Conservation (phyloP, 345 rosid species). For the Citrus glauca region DNA sequence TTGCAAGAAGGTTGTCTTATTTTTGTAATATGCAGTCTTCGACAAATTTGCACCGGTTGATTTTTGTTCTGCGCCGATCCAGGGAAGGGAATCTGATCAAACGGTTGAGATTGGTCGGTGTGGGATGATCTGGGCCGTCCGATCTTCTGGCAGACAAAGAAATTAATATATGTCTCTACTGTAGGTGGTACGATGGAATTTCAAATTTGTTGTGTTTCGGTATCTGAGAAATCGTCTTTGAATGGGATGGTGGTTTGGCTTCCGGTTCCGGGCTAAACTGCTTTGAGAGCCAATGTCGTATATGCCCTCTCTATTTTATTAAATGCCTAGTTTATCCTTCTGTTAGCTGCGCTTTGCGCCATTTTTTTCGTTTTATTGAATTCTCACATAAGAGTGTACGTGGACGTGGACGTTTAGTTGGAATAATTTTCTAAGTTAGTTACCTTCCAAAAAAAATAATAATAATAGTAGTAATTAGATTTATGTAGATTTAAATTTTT, state of each 20-base stretch:
- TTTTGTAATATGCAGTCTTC: not conserved
- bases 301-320: not conserved
- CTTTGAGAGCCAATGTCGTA: not conserved
- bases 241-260: conserved; percentile 7
- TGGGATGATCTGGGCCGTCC: conserved; percentile 28
- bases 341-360: not conserved
- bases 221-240: not conserved
- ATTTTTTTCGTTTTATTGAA: not conserved
- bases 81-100: conserved; percentile 21
- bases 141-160: conserved; percentile 8
- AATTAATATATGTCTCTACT: conserved; percentile 37
- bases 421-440: not conserved
- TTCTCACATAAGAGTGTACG: not conserved
- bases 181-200: conserved; percentile 31
- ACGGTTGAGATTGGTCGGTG: conserved; percentile 21
- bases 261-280: conserved; percentile 12
- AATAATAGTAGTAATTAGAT: not conserved
- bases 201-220: conserved; percentile 12
- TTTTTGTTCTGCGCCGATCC: conserved; percentile 13
- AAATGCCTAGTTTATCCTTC: not conserved
- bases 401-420: not conserved
- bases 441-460: not conserved
- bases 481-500: not conserved
- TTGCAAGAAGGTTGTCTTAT: conserved; percentile 5
- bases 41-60: conserved; percentile 14